A percentile compares a stretch with the other conserved stretches of the same genome.
phyloP scores from a whole-genome alignment of 78 protist genomes.

The Protostelium mycophagum region DNA sequence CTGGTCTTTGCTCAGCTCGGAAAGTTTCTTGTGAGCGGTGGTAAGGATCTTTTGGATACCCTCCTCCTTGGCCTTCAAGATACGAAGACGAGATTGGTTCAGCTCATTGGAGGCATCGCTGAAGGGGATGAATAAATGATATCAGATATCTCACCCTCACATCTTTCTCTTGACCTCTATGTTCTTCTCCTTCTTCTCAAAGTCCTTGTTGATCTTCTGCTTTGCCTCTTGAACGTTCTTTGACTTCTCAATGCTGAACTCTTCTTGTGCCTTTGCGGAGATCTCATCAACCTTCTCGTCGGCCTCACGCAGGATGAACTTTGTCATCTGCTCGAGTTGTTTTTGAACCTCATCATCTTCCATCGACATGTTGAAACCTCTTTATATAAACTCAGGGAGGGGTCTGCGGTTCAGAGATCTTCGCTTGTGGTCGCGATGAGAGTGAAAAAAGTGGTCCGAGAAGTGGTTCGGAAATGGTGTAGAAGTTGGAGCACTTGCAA shows the following conservation, averaged over 20 bases:
- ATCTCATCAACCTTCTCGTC: slow-evolving; percentile 75
- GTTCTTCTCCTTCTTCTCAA: slow-evolving; percentile 73
- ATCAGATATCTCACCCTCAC: slow-evolving; percentile 2
- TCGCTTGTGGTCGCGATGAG: too few species aligned
- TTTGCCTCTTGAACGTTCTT: slow-evolving; percentile 70
- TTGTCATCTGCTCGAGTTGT: slow-evolving; percentile 66
- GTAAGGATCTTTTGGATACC: slow-evolving; percentile 27
- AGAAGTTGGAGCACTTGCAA: too few species aligned
- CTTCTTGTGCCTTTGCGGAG: slow-evolving; percentile 69
- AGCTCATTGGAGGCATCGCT: slow-evolving; percentile 64
- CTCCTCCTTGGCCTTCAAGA: slow-evolving; percentile 68
- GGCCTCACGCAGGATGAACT: slow-evolving; percentile 78
- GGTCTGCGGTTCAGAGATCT: too few species aligned
- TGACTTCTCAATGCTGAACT: slow-evolving; percentile 75
- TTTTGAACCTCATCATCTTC: background rate
- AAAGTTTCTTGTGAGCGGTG: slow-evolving; percentile 52
- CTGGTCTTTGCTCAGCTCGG: slow-evolving; percentile 18
- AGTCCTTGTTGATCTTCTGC: slow-evolving; percentile 67
- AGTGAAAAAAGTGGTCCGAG: too few species aligned
- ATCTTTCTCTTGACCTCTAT: slow-evolving; percentile 78
- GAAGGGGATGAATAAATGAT: background rate
- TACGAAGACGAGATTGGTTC: slow-evolving; percentile 56
- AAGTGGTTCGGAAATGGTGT: too few species aligned
- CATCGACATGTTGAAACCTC: too few species aligned
- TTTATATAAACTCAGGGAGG: too few species aligned